Conservation (phyloP, 169 alveolate genomes). For the Plasmodium chabaudi region DNA sequence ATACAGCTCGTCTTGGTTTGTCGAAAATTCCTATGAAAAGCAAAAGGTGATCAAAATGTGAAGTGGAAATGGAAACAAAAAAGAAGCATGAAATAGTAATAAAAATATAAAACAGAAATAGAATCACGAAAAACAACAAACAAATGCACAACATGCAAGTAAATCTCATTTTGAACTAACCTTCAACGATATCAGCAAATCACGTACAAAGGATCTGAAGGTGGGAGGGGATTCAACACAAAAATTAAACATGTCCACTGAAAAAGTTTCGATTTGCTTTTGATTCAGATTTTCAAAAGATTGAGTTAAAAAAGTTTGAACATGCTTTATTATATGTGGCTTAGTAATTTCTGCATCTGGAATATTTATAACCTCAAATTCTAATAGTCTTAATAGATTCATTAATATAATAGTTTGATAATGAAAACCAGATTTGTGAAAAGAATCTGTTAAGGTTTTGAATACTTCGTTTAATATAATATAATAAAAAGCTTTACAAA, state of each 20-base stretch:
- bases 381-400: conserved; percentile 81
- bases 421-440: conserved; percentile 93
- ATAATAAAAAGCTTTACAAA: conserved; percentile 89
- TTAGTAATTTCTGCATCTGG: conserved; percentile 78
- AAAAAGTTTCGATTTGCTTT: conserved; percentile 81
- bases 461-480: conserved; percentile 89
- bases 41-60: neutral
- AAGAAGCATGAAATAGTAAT: too few species aligned
- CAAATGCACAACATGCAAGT: neutral
- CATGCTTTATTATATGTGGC: conserved; percentile 80
- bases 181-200: conserved; percentile 78
- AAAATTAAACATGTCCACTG: conserved; percentile 80
- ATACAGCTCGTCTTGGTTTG: conserved; percentile 70
- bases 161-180: conserved; percentile 1
- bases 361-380: conserved; percentile 80
- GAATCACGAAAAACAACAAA: neutral
- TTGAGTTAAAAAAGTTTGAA: conserved; percentile 77
- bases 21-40: conserved; percentile 52
- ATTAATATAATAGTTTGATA: conserved; percentile 89
- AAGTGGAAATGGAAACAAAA: neutral
- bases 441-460: conserved; percentile 91
- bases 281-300: conserved; percentile 81
- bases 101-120: too few species aligned
- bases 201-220: conserved; percentile 77
- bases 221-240: conserved; percentile 79